Base-by-base conservation (phyloP, 352 stramenopile species). In the Pythium aristosporum region DNA sequence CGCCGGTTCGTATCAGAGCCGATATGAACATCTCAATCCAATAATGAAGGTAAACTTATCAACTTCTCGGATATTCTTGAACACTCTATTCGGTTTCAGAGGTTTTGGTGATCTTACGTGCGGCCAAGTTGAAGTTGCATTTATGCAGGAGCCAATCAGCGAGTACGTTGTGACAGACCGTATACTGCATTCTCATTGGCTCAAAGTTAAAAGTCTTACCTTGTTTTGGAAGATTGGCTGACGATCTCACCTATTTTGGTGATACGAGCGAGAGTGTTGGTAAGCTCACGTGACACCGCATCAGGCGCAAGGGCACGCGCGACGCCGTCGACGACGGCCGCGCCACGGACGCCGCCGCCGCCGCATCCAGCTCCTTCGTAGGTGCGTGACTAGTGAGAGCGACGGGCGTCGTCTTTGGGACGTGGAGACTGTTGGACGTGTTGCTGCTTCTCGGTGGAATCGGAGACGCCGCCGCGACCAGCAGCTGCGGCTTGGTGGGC, bases 401-500 rank as follows among this genome's bases (percentile, higher is more conserved):
- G 21, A 52, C 12, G 13, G 23, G n/a, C 7, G 5, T 53, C 36
- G 28, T 55, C 16, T 15, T 16, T 21, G 15, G 30, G 34, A 39
- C 34, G 34, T 2, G 3, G 25, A 30, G 25, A 30, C 18, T 39
- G 6, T 20, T 32, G 6, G 50, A 9, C 5, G 50, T n/a, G 51
- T 54, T 25, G 41, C n/a, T 43, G 25, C 41, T 11, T 53, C 28
- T 55, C 21, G 21, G 32, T 37, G 20, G 37, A 28, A 46, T 21
- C n/a, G 52, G 50, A 25, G 51, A 53, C 18, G 47, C 46, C 18
- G 30, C 39, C 25, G 51, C 59, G 11, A 87, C 72, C 16, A 83
- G 62, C 32, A 88, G 63, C 58, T 81, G 68, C 2, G 70, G 77
- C 53, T 87, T 88, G 12, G 74, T 82, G 11, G 73, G 18, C 23